Evolutionary conservation across 2,329 filamentous ascomycete species (phyloP), one percentile per base, ranked within the genome.

Genomic region (Aspergillus flavus): DNA sequence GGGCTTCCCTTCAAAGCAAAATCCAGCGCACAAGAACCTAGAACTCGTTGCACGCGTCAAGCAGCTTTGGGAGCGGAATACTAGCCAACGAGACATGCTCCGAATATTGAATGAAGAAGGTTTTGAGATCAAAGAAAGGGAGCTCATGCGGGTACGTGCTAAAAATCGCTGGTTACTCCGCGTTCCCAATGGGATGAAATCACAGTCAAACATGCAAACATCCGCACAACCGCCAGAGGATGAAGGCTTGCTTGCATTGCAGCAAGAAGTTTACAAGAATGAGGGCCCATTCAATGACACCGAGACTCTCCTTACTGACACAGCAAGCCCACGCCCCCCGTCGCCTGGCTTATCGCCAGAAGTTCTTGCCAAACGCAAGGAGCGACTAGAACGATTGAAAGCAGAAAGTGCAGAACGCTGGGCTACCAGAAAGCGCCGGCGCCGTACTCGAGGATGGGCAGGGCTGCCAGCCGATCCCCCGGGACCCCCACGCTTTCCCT

Each of bases 1-100:
- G 92, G 85, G 87, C 9, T 94, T 95, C 69, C 91, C 91, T 16
- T 86, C 85, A 62, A 92, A 92, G 75, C 88, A 91, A 69, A 88
- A 89, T 64, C 88, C 88, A 0, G 88, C 89, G 1, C 87, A 93
- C 73, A 91, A 90, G 72, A 90, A 93, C 73, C 81, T 83, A 16
- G 81, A 81, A 28, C 84, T 94, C 9, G 86, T 91, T 46, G 85
- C 84, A 21, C 87, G 92, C 34, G 85, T 94, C 64, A 89, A 88
- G 72, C 86, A 94, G 78, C 82, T 95, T 70, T 95, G 92, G 92
- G 89, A 92, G 74, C 83, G 81, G 69, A 95, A 94, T 72, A 83
- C 87, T 16, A 84, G 82, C 21, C 91, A 93, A 75, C 85, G 85
- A 64, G 89, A 93, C 68, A 95, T 95, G 87, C 81, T 93, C 61